A percentile compares a stretch with the other conserved stretches of the same genome.
Conservation (phyloP, 1,139 yeast species). For the Yamadazyma sp. region DNA sequence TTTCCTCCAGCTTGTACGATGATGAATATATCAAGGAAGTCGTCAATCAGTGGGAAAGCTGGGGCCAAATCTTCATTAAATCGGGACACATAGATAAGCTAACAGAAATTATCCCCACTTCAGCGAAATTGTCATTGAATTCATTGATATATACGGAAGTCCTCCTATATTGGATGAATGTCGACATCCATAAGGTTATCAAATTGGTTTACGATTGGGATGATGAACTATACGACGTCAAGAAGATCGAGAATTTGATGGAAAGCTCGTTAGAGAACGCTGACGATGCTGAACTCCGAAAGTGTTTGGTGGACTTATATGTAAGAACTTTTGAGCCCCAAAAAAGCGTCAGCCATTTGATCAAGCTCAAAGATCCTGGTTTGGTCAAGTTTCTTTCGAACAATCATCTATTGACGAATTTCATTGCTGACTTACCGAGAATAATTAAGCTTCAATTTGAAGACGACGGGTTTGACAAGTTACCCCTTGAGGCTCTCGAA, state of each 20-base stretch:
- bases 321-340: constrained; percentile 57
- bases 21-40: constrained; percentile 32
- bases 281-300: constrained; percentile 33
- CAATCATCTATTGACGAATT: constrained; percentile 59
- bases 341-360: constrained; percentile 64
- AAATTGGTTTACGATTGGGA: constrained; percentile 60
- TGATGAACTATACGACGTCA: constrained; percentile 50
- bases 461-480: constrained; percentile 26
- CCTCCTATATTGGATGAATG: constrained; percentile 49
- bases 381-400: constrained; percentile 57
- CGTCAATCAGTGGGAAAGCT: constrained; percentile 63
- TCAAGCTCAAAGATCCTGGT: constrained; percentile 53
- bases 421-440: constrained; percentile 50
- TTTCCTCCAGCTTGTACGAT: constrained; percentile 19
- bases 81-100: constrained; percentile 48
- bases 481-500: constrained; percentile 46
- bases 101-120: constrained; percentile 54
- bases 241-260: constrained; percentile 43
- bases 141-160: constrained; percentile 50
- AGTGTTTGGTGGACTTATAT: constrained; percentile 57
- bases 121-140: constrained; percentile 37
- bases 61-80: constrained; percentile 57
- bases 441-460: constrained; percentile 50
- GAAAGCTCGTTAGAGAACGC: constrained; percentile 40
- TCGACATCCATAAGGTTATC: constrained; percentile 32